phyloP scores from a whole-genome alignment of 148 eudicot species.

The Diospyros kaki region DNA sequence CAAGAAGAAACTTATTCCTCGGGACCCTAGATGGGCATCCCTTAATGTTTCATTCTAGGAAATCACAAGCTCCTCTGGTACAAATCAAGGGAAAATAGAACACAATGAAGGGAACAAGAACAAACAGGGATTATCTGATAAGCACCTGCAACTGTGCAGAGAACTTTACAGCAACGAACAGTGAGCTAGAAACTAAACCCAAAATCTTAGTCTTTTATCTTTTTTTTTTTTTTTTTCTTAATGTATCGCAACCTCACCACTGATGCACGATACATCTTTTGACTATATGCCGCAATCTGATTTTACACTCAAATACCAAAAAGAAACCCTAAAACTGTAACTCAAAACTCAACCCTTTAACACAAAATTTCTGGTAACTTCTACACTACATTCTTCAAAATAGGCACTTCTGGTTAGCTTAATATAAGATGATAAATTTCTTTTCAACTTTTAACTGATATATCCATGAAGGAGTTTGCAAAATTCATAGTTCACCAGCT shows the following conservation, averaged over 20 bases:
- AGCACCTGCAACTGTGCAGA: conserved; percentile 25
- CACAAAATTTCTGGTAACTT: conserved; percentile 35
- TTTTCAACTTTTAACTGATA: conserved; percentile 8
- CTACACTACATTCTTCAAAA: conserved; percentile 21
- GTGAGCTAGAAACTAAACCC: conserved; percentile 15
- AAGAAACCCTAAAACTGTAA: conserved; percentile 17
- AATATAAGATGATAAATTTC: conserved; percentile 3
- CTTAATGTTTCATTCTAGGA: conserved; percentile 31
- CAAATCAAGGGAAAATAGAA: conserved; percentile 12
- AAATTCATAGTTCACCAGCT: conserved; percentile 22
- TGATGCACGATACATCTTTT: conserved; percentile 29
- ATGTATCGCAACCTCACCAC: conserved; percentile 24
- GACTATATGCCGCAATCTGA: conserved; percentile 41
- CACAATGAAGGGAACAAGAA: not conserved
- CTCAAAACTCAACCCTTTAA: conserved; percentile 18
- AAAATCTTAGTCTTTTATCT: conserved; percentile 1
- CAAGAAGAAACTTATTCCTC: conserved; percentile 26
- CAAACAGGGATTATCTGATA: conserved; percentile 7
- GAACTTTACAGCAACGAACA: conserved; percentile 16
- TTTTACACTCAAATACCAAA: conserved; percentile 40
- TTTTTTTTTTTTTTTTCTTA: no score
- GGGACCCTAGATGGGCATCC: conserved; percentile 25
- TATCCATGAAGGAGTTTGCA: conserved; percentile 14
- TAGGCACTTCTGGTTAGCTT: conserved; percentile 18
- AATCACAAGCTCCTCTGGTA: conserved; percentile 27